A percentile compares a stretch with the other conserved stretches of the same genome.
Conservation (phyloP, 805 yeast genomes). For the Candida schatavii region DNA sequence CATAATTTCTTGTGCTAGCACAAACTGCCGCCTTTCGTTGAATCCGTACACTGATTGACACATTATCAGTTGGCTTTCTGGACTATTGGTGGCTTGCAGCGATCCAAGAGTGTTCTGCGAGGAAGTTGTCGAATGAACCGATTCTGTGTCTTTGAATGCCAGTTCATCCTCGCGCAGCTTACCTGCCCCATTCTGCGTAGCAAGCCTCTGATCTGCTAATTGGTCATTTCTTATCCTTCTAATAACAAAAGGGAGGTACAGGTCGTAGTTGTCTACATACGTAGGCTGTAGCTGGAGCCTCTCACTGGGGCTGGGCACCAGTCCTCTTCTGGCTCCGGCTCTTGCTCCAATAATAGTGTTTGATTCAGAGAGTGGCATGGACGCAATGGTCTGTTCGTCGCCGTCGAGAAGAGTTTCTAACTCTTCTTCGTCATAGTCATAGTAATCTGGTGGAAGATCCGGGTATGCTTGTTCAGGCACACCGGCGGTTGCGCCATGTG, state of each 20-base stretch:
- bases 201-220: conserved; percentile 6
- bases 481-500: no score
- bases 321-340: conserved; percentile 5
- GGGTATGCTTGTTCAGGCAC: no score
- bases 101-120: not conserved
- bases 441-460: no score
- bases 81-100: no score
- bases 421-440: not conserved
- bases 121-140: not conserved
- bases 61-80: no score
- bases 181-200: not conserved
- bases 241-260: conserved; percentile 36
- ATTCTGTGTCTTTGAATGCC: conserved; percentile 1
- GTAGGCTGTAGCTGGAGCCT: conserved; percentile 34
- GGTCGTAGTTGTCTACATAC: conserved; percentile 35
- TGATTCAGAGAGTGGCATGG: conserved; percentile 32
- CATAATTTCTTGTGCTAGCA: conserved; percentile 33
- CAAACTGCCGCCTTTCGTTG: conserved; percentile 25
- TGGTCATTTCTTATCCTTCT: conserved; percentile 24
- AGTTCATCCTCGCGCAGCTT: conserved; percentile 6
- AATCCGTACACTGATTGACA: conserved; percentile 17
- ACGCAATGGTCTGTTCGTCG: conserved; percentile 7
- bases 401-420: not conserved
- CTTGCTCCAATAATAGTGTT: conserved; percentile 26
- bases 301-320: no score